Conservation (phyloP, 2,329 filamentous ascomycete species). For the Colletotrichum falcatum region DNA sequence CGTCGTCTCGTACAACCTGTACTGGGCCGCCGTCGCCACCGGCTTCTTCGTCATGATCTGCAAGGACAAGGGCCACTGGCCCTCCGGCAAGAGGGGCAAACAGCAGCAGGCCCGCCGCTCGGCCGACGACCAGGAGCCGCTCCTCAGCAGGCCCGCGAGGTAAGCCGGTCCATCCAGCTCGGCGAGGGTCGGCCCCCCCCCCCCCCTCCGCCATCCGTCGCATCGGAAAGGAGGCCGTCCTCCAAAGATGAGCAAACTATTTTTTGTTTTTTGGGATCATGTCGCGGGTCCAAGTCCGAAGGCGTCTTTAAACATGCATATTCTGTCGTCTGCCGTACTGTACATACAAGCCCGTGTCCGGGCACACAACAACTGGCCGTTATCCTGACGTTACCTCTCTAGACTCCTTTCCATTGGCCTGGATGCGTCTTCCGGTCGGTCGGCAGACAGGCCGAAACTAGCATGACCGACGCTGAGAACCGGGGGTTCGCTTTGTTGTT, state of each 20-base stretch:
- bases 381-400: conserved; percentile 22
- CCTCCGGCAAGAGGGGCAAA: conserved; percentile 27
- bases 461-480: not conserved
- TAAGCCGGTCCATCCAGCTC: conserved; percentile 26
- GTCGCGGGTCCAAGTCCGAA: conserved; percentile 22
- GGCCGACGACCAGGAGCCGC: conserved; percentile 39
- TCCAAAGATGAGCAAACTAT: conserved; percentile 8
- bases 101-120: conserved; percentile 14
- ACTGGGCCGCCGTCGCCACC: conserved; percentile 41
- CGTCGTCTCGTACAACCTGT: conserved; percentile 42
- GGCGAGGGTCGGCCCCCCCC: not conserved
- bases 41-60: conserved; percentile 41
- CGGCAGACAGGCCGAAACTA: conserved; percentile 10
- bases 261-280: conserved; percentile 16
- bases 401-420: conserved; percentile 31
- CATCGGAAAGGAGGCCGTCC: conserved; percentile 6
- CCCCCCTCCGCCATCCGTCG: not conserved
- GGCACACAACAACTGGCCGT: not conserved
- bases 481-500: too few relatives aligned
- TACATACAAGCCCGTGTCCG: conserved; percentile 31
- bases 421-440: conserved; percentile 2
- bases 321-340: not conserved
- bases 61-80: conserved; percentile 39
- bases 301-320: conserved; percentile 17
- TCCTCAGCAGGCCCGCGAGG: conserved; percentile 41